Base-by-base conservation (phyloP, 306 rosid genomes). In the Trichosanthes truncata region DNA sequence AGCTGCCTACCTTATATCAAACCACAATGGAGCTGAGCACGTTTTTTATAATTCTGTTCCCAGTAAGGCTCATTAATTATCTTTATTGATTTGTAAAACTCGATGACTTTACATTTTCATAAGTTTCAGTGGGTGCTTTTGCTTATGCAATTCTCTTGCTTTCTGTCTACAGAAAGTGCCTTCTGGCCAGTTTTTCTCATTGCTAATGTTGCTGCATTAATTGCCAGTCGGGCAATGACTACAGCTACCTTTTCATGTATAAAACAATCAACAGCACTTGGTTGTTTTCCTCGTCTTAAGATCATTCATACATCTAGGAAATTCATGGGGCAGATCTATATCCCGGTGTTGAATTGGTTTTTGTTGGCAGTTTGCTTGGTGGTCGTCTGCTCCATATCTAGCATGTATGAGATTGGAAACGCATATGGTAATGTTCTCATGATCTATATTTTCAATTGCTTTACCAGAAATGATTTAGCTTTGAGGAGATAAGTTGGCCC, bases 281-380 rank as follows among this genome's bases (percentile, higher is more conserved):
- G 98, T 77, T 94, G 98, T 84, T 94, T 94, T 86, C 98, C 98
- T 80, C 98, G 97, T 80, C 95, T 94, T 53, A 94, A 94, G 88
- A 94, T 94, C 72, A 66, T 94, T 80, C 97, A 94, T 74, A 94
- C 97, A 43, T 94, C 98, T 63, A 87, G 97, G 84, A 94, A 94
- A 79, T 94, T 94, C 78, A 94, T 94, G 98, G 98, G 98, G 88
- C 98, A 92, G 86, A 94, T 94, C 81, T 94, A 94, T 83, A 94
- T 94, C 80, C 98, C 97, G 38, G 92, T 92, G 78, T 84, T 94
- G 67, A 94, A 94, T 85, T 94, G 98, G 98, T 94, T 94, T 84
- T 87, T 94, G 78, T 86, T 94, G 89, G 97, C 87, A 46, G 89
- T 87, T 84, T 91, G 90, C 59, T 83, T 95, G 83, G 91, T 91